A percentile compares a stretch with the other conserved stretches of the same genome.
phyloP scores from a whole-genome alignment of 2,329 filamentous ascomycete genomes.

The Colletotrichum caudatum region DNA sequence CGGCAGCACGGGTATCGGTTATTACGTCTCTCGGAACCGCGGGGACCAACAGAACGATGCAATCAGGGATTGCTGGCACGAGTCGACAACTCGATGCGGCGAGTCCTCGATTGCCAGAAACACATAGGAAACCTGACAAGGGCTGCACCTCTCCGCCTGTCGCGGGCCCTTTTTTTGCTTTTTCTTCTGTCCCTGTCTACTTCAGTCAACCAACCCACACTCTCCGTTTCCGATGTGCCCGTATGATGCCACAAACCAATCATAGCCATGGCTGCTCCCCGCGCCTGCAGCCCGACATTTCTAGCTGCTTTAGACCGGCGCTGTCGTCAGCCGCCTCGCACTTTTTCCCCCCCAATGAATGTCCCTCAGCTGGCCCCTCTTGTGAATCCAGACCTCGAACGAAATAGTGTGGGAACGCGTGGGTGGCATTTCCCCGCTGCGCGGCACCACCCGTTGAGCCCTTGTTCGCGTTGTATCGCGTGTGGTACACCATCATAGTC shows the following conservation, averaged over 20 bases:
- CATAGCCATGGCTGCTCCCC: background rate
- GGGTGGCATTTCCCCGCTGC: constrained; percentile 5
- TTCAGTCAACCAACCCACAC: background rate
- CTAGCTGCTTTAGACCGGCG: background rate
- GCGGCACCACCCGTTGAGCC: constrained; percentile 8
- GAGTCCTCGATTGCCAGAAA: background rate
- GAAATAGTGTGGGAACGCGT: background rate
- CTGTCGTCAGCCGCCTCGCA: background rate
- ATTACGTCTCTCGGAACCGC: background rate
- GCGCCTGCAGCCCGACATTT: background rate
- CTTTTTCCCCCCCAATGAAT: background rate
- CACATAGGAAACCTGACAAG: background rate
- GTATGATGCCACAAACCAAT: background rate
- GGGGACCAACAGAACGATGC: background rate
- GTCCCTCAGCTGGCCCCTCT: constrained; percentile 17
- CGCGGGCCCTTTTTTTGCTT: constrained; percentile 18
- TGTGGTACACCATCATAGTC: constrained; percentile 28
- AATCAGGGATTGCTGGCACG: background rate
- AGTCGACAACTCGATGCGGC: background rate
- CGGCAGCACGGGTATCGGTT: background rate
- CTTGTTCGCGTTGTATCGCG: constrained; percentile 17
- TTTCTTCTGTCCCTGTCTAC: background rate
- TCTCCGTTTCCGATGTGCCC: constrained; percentile 2
- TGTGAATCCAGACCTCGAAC: constrained; percentile 11
- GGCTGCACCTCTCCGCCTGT: background rate